Evolutionary conservation across 192 early-diverging fungal species (phyloP).

Genomic region (Polychytrium aggregatum): DNA sequence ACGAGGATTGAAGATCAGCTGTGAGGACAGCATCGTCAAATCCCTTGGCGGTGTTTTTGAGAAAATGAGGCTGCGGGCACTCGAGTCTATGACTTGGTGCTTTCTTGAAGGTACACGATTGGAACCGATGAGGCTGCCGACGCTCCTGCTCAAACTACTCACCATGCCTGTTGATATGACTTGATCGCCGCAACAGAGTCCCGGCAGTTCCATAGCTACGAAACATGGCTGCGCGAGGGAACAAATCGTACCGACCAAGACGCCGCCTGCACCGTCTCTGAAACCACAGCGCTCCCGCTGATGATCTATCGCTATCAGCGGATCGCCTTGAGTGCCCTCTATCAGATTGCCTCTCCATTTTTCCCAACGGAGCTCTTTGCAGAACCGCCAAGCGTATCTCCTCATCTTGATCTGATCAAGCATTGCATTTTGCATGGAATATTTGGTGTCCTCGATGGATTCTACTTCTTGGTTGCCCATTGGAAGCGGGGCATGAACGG

Average conservation of each 20-base stretch:
- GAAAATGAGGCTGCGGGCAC: conserved; percentile 57
- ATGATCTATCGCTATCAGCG: conserved; percentile 59
- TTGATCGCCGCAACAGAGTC: conserved; percentile 37
- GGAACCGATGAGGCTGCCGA: conserved; percentile 15
- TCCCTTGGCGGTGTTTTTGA: conserved; percentile 56
- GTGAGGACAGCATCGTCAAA: conserved; percentile 49
- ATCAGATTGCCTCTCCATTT: conserved; percentile 34
- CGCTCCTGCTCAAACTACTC: background rate
- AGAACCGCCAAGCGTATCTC: background rate
- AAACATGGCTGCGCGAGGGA: conserved; percentile 61
- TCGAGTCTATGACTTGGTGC: conserved; percentile 62
- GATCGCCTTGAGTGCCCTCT: conserved; percentile 48
- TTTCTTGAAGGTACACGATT: conserved; percentile 60
- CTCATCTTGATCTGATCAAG: no score
- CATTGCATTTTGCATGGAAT: conserved; percentile 57
- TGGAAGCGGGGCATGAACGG: conserved; percentile 9
- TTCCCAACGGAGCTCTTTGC: background rate
- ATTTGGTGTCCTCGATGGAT: conserved; percentile 69
- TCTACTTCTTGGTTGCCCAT: conserved; percentile 36
- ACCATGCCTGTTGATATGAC: background rate
- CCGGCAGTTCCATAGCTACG: conserved; percentile 53
- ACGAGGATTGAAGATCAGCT: conserved; percentile 58
- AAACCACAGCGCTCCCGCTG: conserved; percentile 4
- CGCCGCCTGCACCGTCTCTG: background rate
- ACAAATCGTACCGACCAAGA: conserved; percentile 16